Base-by-base conservation (phyloP, 2,329 filamentous ascomycete genomes). In the Colletotrichum viniferum region DNA sequence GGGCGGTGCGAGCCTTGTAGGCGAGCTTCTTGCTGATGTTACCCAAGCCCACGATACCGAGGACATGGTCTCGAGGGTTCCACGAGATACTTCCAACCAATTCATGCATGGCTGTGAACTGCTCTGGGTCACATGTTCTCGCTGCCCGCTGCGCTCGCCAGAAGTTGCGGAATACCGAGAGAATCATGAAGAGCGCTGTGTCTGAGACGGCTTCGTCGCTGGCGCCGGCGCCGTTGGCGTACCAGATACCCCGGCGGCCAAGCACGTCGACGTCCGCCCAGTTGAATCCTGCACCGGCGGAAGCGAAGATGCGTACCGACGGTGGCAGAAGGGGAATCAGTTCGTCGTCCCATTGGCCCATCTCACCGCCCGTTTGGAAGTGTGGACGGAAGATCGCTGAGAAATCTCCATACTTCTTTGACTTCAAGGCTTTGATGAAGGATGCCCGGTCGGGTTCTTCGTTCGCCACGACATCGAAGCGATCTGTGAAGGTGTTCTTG, bases 341-440 rank as follows among this genome's bases (percentile, higher is more conserved):
- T 78, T 92, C 90, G 38, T 85, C 80, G 77, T 93, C 88, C 90
- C 90, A 92, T 16, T 86, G 87, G 34, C 89, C 89, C 91, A 92
- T 92, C 78, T 92, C 90, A 5, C 89, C 90, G n/a, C 91, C 91
- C 0, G 89, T 90, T 63, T 90, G 88, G 85, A 89, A 92, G 77
- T 91, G 90, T 0, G 91, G 91, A 4, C 91, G 86, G 78, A 90
- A 89, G 77, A 87, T 85, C 56, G 88, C 88, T 4, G 81, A 79
- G 36, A 69, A 34, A 64, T 72, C 63, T n/a, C 70, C 70, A 24
- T 68, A 86, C 76, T 82, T 83, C 14, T 82, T 80, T 3, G 85
- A 82, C 58, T 85, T 84, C 24, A 88, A 74, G 1, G 85, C 85
- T 28, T 81, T 78, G 26, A 85, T 86, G 64, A 88, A 88, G 0